These are phyloP conservation scores for Sporothrix inflata DNA, from an alignment of 2,329 filamentous ascomycete genomes.

Conservation along the genomic window DNA sequence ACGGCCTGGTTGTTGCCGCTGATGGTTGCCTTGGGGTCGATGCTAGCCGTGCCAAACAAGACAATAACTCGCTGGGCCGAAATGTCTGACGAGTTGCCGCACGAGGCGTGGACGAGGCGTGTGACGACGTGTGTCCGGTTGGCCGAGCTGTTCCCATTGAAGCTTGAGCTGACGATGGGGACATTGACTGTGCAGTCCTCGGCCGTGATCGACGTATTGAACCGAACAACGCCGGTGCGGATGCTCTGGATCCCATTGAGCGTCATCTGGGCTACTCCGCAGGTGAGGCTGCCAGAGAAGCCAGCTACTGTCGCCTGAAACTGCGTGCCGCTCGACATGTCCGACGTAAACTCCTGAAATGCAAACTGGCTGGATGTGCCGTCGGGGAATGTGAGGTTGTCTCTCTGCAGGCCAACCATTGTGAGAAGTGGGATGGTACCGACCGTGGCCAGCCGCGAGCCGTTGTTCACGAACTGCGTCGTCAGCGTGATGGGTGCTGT, in stretches of 20 bases:
- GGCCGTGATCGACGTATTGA: slow-evolving; percentile 40
- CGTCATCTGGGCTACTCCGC: slow-evolving; percentile 38
- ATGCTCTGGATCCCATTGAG: slow-evolving; percentile 37
- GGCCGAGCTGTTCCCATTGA: background rate
- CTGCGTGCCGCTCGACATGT: slow-evolving; percentile 35
- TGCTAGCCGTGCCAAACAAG: slow-evolving; percentile 34
- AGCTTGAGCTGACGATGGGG: background rate
- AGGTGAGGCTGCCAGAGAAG: slow-evolving; percentile 41
- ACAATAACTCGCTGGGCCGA: slow-evolving; percentile 37
- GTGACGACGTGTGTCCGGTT: slow-evolving; percentile 34
- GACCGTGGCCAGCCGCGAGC: slow-evolving; percentile 35
- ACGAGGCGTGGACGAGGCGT: slow-evolving; percentile 30
- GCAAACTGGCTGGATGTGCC: slow-evolving; percentile 43
- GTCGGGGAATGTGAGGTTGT: slow-evolving; percentile 38
- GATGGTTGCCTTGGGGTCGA: slow-evolving; percentile 20
- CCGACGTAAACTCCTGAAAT: slow-evolving; percentile 42
- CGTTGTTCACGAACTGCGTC: slow-evolving; percentile 40
- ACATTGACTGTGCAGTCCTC: slow-evolving; percentile 4
- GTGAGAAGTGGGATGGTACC: slow-evolving; percentile 41
- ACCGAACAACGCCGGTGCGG: slow-evolving; percentile 31
- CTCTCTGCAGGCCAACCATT: slow-evolving; percentile 42
- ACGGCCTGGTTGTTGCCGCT: slow-evolving; percentile 30
- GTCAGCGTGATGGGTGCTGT: slow-evolving; percentile 37
- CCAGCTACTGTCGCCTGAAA: slow-evolving; percentile 43
- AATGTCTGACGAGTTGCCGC: background rate